Conservation (phyloP, 805 yeast species). For the Metschnikowia picachoensis region DNA sequence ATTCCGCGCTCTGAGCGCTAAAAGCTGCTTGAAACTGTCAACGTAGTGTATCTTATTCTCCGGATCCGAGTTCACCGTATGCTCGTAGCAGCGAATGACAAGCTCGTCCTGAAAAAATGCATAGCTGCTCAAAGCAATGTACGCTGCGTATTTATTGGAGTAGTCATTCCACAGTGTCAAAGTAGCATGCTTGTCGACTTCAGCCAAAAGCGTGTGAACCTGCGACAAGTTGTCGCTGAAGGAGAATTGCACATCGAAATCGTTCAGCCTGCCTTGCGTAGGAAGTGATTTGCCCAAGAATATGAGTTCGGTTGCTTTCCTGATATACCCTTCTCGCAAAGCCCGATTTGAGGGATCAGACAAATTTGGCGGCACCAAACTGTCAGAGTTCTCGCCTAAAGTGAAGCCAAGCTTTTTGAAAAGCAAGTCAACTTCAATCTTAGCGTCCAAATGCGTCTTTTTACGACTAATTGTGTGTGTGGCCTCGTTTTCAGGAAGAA, state of each 20-base stretch:
- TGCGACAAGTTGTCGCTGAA: constrained; percentile 32
- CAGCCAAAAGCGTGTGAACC: constrained; percentile 33
- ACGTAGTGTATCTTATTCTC: constrained; percentile 33
- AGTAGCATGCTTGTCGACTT: constrained; percentile 33
- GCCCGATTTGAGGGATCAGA: constrained; percentile 10
- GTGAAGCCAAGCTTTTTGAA: constrained; percentile 45
- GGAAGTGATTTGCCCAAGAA: constrained; percentile 26
- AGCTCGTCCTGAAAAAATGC: constrained; percentile 38
- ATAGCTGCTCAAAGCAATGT: constrained; percentile 28
- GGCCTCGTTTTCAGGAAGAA: constrained; percentile 39
- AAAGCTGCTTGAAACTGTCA: constrained; percentile 30
- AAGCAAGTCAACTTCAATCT: constrained; percentile 53
- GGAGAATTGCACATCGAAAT: constrained; percentile 21
- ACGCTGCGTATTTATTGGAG: constrained; percentile 24
- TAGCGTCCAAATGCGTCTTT: constrained; percentile 52
- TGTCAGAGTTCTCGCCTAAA: constrained; percentile 23
- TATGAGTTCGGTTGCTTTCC: constrained; percentile 53
- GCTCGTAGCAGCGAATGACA: constrained; percentile 38
- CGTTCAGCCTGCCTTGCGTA: constrained; percentile 7
- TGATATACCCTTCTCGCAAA: constrained; percentile 47
- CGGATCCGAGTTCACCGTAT: constrained; percentile 31
- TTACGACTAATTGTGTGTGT: constrained; percentile 52
- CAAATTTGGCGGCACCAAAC: constrained; percentile 49
- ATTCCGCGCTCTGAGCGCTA: constrained; percentile 16
- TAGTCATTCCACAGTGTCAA: constrained; percentile 22